Conservation (phyloP, 495 filamentous ascomycete genomes). For the Aspergillus baeticus region DNA sequence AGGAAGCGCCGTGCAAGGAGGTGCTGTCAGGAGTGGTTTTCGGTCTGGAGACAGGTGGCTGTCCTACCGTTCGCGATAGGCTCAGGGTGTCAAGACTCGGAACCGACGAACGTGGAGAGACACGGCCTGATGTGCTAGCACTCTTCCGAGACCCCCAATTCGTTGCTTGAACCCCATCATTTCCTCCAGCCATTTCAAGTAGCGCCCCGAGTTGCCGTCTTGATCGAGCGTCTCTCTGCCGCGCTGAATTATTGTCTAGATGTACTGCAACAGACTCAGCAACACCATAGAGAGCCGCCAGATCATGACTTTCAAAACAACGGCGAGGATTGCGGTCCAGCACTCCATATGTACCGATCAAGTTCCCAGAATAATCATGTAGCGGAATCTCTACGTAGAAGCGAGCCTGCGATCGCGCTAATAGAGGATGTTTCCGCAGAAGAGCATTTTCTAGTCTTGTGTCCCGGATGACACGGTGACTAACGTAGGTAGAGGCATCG, state of each 20-base stretch:
- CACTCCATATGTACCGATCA: slow-evolving; percentile 61
- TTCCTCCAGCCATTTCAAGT: slow-evolving; percentile 20
- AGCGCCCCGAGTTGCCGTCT: slow-evolving; percentile 24
- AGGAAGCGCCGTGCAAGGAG: no score
- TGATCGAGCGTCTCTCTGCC: slow-evolving; percentile 11
- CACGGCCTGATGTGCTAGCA: background rate
- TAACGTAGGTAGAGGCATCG: slow-evolving; percentile 17
- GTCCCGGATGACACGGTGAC: slow-evolving; percentile 45
- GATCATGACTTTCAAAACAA: slow-evolving; percentile 21
- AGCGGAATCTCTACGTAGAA: slow-evolving; percentile 68
- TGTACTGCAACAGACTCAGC: slow-evolving; percentile 21
- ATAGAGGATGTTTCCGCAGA: slow-evolving; percentile 38
- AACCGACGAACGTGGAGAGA: slow-evolving; percentile 7
- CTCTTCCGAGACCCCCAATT: background rate
- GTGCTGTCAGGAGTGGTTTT: no score
- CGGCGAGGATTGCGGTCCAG: slow-evolving; percentile 49
- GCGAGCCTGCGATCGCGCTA: slow-evolving; percentile 33
- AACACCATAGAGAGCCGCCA: slow-evolving; percentile 25
- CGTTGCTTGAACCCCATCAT: background rate
- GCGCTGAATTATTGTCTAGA: slow-evolving; percentile 23
- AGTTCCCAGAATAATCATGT: slow-evolving; percentile 50
- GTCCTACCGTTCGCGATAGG: background rate
- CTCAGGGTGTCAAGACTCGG: slow-evolving; percentile 5
- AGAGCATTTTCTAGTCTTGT: slow-evolving; percentile 40
- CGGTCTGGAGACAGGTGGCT: background rate